Percentiles rank a stretch among this genome's conserved stretches.
Conservation (phyloP, 208 protist species). For the Strigomonas galati region DNA sequence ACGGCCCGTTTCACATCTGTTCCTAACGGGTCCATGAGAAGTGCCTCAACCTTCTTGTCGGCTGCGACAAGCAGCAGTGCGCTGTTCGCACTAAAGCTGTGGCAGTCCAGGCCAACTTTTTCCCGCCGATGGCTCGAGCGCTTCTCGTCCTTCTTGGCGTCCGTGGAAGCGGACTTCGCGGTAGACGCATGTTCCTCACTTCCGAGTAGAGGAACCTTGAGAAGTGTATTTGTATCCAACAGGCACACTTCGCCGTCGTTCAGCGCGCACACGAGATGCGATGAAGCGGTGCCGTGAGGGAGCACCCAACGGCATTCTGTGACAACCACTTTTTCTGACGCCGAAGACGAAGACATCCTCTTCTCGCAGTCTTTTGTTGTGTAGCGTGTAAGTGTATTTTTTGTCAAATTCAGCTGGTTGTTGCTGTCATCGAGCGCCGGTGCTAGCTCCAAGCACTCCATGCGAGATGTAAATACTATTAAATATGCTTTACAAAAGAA, state of each 20-base stretch:
- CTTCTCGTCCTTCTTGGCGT: constrained; percentile 13
- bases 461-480: too few species aligned
- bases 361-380: constrained; percentile 38
- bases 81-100: too few species aligned
- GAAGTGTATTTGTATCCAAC: constrained; percentile 59
- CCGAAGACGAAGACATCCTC: constrained; percentile 57
- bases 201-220: constrained; percentile 69
- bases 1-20: too few species aligned
- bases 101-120: too few species aligned
- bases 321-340: constrained; percentile 35
- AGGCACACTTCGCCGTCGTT: constrained; percentile 61
- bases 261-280: constrained; percentile 53
- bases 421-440: too few species aligned
- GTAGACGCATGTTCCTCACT: constrained; percentile 18
- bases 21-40: too few species aligned
- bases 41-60: too few species aligned
- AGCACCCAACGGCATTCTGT: constrained; percentile 52
- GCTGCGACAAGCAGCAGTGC: too few species aligned
- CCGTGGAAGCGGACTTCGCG: constrained; percentile 8
- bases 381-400: constrained; percentile 45
- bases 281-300: constrained; percentile 27
- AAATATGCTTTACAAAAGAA: background rate
- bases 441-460: too few species aligned
- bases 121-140: too few species aligned
- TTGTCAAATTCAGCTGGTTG: constrained; percentile 5